Evolutionary conservation across 306 rosid genomes (phyloP).

Genomic region (Malus sylvestris): DNA sequence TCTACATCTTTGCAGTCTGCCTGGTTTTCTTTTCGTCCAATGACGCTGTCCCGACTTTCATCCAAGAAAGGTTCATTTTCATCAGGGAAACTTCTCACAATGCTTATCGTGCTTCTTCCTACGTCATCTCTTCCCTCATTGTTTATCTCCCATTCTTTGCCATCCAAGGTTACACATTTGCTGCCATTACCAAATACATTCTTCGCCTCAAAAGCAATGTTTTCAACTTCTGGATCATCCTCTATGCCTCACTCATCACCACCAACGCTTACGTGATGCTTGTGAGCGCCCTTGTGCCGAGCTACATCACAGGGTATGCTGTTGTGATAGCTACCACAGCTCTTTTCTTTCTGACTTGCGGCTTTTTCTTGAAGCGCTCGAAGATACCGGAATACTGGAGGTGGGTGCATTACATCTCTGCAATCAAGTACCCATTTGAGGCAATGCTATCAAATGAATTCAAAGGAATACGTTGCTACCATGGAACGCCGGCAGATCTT

Average conservation of each 20-base stretch:
- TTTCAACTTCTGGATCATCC: slow-evolving; percentile 56
- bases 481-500: slow-evolving; percentile 43
- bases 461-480: slow-evolving; percentile 48
- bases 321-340: slow-evolving; percentile 90
- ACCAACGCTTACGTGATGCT: slow-evolving; percentile 89
- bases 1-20: slow-evolving; percentile 82
- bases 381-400: slow-evolving; percentile 57
- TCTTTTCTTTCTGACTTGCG: slow-evolving; percentile 81
- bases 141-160: slow-evolving; percentile 91
- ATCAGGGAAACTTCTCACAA: slow-evolving; percentile 82
- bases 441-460: slow-evolving; percentile 76
- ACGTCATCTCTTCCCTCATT: slow-evolving; percentile 66
- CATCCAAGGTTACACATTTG: slow-evolving; percentile 80
- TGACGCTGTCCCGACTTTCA: slow-evolving; percentile 86
- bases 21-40: slow-evolving; percentile 89
- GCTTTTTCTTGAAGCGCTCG: slow-evolving; percentile 66
- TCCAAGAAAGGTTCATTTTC: slow-evolving; percentile 82
- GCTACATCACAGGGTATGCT: slow-evolving; percentile 84
- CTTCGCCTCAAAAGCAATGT: slow-evolving; percentile 45
- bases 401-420: slow-evolving; percentile 86
- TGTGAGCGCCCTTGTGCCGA: slow-evolving; percentile 88
- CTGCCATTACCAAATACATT: slow-evolving; percentile 47
- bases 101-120: slow-evolving; percentile 85
- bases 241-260: slow-evolving; percentile 71
- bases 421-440: slow-evolving; percentile 88